A percentile compares a stretch with the other conserved stretches of the same genome.
These are phyloP conservation scores for Podila verticillata DNA, from an alignment of 192 early-diverging fungal genomes.

Conservation along the genomic window DNA sequence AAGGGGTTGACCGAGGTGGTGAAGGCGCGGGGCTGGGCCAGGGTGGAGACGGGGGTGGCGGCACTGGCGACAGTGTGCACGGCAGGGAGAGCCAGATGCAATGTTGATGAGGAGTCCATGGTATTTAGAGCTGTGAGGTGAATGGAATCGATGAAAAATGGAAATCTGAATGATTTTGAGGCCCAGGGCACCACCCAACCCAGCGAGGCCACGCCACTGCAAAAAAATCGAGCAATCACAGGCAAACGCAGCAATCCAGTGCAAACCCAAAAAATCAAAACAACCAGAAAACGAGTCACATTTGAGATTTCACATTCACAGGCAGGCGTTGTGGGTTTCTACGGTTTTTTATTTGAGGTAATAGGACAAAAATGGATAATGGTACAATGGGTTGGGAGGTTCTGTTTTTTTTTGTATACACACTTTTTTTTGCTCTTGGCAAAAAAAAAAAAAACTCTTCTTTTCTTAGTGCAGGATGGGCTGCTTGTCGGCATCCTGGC, in stretches of 20 bases:
- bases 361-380: constrained; percentile 5
- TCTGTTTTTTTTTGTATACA: background rate
- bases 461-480: constrained; percentile 34
- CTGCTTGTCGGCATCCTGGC: constrained; percentile 37
- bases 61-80: constrained; percentile 48
- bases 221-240: background rate
- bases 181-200: too few species aligned
- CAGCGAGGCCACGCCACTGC: too few species aligned
- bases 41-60: constrained; percentile 24
- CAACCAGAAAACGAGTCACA: constrained; percentile 1
- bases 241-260: background rate
- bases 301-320: too few species aligned
- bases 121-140: constrained; percentile 9
- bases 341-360: background rate
- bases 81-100: constrained; percentile 50
- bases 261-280: background rate
- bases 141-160: background rate
- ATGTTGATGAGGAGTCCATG: constrained; percentile 50
- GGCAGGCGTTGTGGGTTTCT: background rate
- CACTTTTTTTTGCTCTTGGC: background rate
- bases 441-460: constrained; percentile 8
- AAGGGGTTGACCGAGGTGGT: constrained; percentile 77
- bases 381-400: constrained; percentile 19
- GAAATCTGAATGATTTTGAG: background rate
- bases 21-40: constrained; percentile 62